phyloP scores from a whole-genome alignment of 805 yeast genomes.

The Yarrowia deformans region DNA sequence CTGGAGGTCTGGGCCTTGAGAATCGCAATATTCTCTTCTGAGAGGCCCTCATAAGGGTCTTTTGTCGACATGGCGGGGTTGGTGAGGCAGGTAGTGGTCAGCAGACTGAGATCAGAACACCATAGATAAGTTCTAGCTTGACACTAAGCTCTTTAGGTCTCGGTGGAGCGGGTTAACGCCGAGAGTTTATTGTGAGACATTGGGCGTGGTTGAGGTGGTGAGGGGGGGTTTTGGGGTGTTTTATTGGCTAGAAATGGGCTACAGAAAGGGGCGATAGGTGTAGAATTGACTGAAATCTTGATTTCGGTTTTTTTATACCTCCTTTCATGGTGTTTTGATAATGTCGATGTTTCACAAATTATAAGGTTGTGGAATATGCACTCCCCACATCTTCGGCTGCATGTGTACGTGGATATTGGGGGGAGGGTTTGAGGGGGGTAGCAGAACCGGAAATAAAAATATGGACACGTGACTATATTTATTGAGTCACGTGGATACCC shows the following conservation, averaged over 20 bases:
- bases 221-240: neutral
- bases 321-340: no score
- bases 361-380: neutral
- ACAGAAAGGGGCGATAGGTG: no score
- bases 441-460: no score
- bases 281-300: no score
- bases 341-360: no score
- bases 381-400: slow-evolving; percentile 1
- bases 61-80: slow-evolving; percentile 1
- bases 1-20: slow-evolving; percentile 18
- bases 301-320: no score
- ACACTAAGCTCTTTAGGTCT: neutral
- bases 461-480: no score
- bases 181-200: neutral
- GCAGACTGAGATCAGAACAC: neutral
- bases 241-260: neutral
- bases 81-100: neutral
- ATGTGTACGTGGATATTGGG: neutral
- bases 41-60: slow-evolving; percentile 31
- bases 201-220: neutral
- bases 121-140: neutral
- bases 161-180: neutral
- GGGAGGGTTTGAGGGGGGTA: neutral
- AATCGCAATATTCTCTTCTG: slow-evolving; percentile 5
- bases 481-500: no score